Evolutionary conservation across 2,329 filamentous ascomycete species (phyloP).

Genomic region (Neopestalotiopsis clavispora): DNA sequence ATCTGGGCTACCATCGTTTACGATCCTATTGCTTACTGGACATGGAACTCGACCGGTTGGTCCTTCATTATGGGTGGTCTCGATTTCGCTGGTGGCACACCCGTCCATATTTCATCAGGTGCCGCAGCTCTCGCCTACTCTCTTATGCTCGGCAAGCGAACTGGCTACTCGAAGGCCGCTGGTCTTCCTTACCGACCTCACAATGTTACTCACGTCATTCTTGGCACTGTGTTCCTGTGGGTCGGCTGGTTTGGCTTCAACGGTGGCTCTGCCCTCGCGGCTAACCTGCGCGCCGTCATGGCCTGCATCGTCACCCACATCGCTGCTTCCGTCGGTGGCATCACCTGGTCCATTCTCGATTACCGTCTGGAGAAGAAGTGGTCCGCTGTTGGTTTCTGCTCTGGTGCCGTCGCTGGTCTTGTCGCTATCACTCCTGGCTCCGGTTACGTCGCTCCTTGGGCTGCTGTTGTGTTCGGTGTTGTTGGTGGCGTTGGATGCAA

Average conservation of each 20-base stretch:
- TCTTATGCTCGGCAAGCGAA: slow-evolving; percentile 73
- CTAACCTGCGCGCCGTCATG: slow-evolving; percentile 88
- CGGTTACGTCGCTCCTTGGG: slow-evolving; percentile 76
- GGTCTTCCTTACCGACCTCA: slow-evolving; percentile 72
- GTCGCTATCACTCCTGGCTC: slow-evolving; percentile 87
- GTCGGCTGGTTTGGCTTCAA: slow-evolving; percentile 98
- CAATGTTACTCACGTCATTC: slow-evolving; percentile 75
- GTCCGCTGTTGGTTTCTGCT: slow-evolving; percentile 93
- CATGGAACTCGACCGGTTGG: slow-evolving; percentile 78
- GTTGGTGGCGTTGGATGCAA: slow-evolving; percentile 73
- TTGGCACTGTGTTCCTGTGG: slow-evolving; percentile 81
- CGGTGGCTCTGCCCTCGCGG: slow-evolving; percentile 78
- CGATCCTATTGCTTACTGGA: slow-evolving; percentile 77
- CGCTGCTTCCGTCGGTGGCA: slow-evolving; percentile 78
- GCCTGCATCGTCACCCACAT: slow-evolving; percentile 88
- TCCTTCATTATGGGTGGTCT: slow-evolving; percentile 70
- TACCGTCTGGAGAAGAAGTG: slow-evolving; percentile 93
- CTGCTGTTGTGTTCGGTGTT: slow-evolving; percentile 62
- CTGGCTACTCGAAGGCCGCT: slow-evolving; percentile 63
- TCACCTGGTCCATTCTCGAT: slow-evolving; percentile 85
- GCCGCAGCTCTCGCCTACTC: slow-evolving; percentile 75
- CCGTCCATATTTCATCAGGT: slow-evolving; percentile 76
- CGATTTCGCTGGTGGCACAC: slow-evolving; percentile 77
- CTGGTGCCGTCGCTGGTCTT: slow-evolving; percentile 83
- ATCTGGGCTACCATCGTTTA: slow-evolving; percentile 75